Conservation (phyloP, 768 basidiomycete species). For the Calvatia gigantea region DNA sequence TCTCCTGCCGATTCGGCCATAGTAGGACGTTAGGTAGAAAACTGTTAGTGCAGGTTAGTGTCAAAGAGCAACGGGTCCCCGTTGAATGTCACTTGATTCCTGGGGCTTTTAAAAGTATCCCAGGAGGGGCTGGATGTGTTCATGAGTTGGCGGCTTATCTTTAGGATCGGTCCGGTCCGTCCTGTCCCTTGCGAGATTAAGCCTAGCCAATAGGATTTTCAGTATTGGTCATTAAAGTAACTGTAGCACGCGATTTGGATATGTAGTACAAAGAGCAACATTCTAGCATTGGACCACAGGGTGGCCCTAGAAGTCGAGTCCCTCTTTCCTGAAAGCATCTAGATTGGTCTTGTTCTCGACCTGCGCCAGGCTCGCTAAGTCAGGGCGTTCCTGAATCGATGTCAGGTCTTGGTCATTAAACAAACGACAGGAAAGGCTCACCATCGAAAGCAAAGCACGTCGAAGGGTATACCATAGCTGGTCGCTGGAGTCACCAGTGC, state of each 20-base stretch:
- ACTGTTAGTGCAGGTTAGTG: neutral
- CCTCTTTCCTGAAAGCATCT: conserved; percentile 73
- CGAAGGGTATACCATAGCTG: conserved; percentile 90
- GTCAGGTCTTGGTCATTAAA: conserved; percentile 8
- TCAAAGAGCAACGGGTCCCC: neutral
- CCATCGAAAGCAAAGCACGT: conserved; percentile 79
- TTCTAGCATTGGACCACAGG: conserved; percentile 9
- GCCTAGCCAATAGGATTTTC: neutral
- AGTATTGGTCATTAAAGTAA: neutral
- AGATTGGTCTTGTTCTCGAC: conserved; percentile 59
- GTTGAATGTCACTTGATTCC: conserved; percentile 1
- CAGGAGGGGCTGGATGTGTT: neutral
- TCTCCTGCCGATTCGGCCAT: conserved; percentile 22
- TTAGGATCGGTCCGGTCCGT: neutral
- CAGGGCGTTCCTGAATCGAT: conserved; percentile 60
- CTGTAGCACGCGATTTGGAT: neutral
- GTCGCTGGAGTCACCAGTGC: conserved; percentile 68
- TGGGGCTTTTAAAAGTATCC: neutral
- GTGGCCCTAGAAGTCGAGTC: conserved; percentile 78
- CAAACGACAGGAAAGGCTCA: conserved; percentile 27
- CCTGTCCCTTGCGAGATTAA: neutral
- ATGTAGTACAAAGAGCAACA: neutral
- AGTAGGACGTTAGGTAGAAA: too few species aligned
- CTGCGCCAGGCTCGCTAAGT: conserved; percentile 76
- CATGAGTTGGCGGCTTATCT: neutral